Percentiles rank a stretch among this genome's conserved stretches.
phyloP scores from a whole-genome alignment of 2,329 filamentous ascomycete species.

The Hypoxylon sp. region DNA sequence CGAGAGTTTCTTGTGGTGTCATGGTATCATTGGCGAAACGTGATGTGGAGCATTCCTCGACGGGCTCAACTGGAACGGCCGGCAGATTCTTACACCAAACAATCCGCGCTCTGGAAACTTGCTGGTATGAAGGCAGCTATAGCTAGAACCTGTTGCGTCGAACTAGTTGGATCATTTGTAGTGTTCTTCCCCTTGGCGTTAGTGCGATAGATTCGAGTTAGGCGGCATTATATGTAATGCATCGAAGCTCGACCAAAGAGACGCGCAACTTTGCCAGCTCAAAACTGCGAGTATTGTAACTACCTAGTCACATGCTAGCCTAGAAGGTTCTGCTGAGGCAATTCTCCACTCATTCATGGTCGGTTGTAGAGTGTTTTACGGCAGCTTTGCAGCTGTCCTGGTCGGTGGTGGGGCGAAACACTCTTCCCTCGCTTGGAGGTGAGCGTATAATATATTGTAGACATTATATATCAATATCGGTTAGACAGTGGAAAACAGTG shows the following conservation, averaged over 20 bases:
- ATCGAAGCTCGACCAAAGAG: neutral
- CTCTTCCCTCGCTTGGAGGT: slow-evolving; percentile 12
- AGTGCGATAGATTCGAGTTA: neutral
- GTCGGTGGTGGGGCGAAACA: slow-evolving; percentile 15
- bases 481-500: slow-evolving; percentile 22
- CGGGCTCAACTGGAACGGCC: neutral
- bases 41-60: neutral
- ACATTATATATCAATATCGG: slow-evolving; percentile 44
- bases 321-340: slow-evolving; percentile 1
- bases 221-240: neutral
- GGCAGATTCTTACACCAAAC: neutral
- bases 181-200: neutral
- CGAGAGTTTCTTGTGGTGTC: neutral
- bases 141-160: neutral
- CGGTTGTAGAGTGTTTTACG: neutral
- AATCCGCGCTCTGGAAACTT: neutral
- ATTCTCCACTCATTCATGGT: slow-evolving; percentile 6
- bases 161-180: neutral
- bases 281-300: slow-evolving; percentile 7
- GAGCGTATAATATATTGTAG: slow-evolving; percentile 36
- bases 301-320: slow-evolving; percentile 26
- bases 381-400: slow-evolving; percentile 2
- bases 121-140: neutral
- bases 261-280: neutral
- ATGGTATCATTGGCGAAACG: neutral